Evolutionary conservation across 1,139 yeast genomes (phyloP), one percentile per base, ranked within the genome.

Genomic region (Saccharomyces hybrid): DNA sequence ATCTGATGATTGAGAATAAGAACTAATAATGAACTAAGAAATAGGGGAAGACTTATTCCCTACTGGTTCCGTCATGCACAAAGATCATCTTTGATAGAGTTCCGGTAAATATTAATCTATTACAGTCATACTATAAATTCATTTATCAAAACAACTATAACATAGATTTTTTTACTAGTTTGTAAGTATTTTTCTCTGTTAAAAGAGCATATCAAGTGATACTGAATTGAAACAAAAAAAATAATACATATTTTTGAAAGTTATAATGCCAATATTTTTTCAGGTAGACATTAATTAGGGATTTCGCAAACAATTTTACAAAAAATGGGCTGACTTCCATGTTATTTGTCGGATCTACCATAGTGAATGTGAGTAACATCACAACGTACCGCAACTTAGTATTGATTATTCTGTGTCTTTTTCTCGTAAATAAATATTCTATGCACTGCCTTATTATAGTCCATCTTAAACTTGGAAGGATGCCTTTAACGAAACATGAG

Each of bases 381-480:
- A 38, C 42, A 16, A 38, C 11, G 23, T 11, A 38, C 42, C 42
- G 42, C 42, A 38, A 38, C 13, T 38, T 38, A 8, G 7, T 38
- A 14, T 38, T 14, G 13, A 38, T 38, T 16, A 38, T 8, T 5
- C 6, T 42, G 41, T 9, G 26, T 26, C 28, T 42, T 16, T 38
- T 38, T 14, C 13, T 16, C 13, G 23, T 11, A 16, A 52, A 49
- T 46, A 59, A 48, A 28, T 53, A 49, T 53, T 51, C 54, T 9
- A 57, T 34, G 6, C 61, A 49, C 50, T 61, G 66, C 48, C 67
- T 57, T 66, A 68, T 65, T 2, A 62, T 32, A 5, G 67, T 56
- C 70, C 70, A 66, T 55, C 63, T 62, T 6, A 65, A 26, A 32
- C 64, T 57, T n/a, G 64, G 64, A 9, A 58, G 32, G 4, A 65